Conservation (phyloP, 2,329 filamentous ascomycete species). For the Nothophaeocryptopus gaeumannii region DNA sequence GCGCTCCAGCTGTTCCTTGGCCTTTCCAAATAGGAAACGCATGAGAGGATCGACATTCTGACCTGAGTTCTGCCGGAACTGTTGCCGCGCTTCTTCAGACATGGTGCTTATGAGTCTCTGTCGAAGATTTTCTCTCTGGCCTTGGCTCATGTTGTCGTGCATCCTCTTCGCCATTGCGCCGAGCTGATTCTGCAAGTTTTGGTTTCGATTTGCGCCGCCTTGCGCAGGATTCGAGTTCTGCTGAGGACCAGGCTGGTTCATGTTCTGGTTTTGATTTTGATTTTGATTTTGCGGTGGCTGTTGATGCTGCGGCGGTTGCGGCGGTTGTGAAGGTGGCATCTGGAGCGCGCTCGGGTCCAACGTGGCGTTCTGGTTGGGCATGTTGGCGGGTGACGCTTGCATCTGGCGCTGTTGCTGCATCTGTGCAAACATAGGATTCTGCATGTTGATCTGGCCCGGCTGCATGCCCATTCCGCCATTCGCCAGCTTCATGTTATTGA, state of each 20-base stretch:
- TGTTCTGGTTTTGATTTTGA: conserved; percentile 22
- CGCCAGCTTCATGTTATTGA: conserved; percentile 22
- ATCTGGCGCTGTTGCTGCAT: conserved; percentile 29
- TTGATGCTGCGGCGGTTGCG: conserved; percentile 24
- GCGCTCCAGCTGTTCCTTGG: conserved; percentile 13
- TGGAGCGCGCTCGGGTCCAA: conserved; percentile 29
- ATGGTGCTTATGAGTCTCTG: conserved; percentile 21
- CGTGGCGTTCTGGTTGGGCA: conserved; percentile 21
- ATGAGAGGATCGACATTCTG: conserved; percentile 26
- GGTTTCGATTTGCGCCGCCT: conserved; percentile 5
- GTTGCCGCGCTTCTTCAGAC: conserved; percentile 22
- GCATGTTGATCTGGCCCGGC: conserved; percentile 23
- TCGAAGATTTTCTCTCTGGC: conserved; percentile 24
- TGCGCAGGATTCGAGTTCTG: conserved; percentile 18
- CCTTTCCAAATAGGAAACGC: conserved; percentile 20
- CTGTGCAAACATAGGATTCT: conserved; percentile 25
- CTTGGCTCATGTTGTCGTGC: conserved; percentile 26
- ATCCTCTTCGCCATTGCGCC: conserved; percentile 20
- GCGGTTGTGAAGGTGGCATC: conserved; percentile 16
- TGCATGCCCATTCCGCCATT: conserved; percentile 18
- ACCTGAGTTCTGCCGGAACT: conserved; percentile 4
- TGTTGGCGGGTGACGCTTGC: conserved; percentile 28
- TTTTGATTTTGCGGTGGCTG: conserved; percentile 35
- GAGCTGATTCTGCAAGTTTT: conserved; percentile 13
- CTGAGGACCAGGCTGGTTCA: conserved; percentile 16